phyloP scores from a whole-genome alignment of 2,329 filamentous ascomycete genomes.

The Coniella lustricola region DNA sequence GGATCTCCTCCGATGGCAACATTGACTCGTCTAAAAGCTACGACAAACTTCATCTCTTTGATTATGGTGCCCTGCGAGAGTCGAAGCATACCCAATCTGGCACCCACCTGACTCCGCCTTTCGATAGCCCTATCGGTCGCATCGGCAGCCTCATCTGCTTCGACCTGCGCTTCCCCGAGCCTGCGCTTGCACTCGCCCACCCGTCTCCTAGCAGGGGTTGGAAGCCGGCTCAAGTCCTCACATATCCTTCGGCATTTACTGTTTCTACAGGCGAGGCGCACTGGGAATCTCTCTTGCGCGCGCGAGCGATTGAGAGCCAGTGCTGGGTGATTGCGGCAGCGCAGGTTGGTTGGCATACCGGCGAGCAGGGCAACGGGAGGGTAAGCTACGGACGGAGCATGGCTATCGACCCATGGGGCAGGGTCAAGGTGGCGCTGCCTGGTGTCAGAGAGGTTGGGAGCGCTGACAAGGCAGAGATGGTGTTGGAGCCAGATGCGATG shows the following conservation, averaged over 20 bases:
- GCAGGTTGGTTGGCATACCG: constrained; percentile 60
- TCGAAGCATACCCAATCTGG: constrained; percentile 39
- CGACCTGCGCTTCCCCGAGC: constrained; percentile 78
- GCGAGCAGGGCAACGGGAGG: constrained; percentile 43
- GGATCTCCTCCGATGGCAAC: constrained; percentile 38
- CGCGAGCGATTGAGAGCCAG: constrained; percentile 83
- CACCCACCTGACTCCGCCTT: constrained; percentile 55
- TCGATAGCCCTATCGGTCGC: constrained; percentile 65
- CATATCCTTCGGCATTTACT: constrained; percentile 88
- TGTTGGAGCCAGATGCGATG: constrained; percentile 28
- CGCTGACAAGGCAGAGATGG: constrained; percentile 39
- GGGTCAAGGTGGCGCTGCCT: constrained; percentile 55
- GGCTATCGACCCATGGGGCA: constrained; percentile 82
- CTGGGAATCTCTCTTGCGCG: constrained; percentile 73
- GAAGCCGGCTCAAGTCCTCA: constrained; percentile 61
- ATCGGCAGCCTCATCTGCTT: constrained; percentile 84
- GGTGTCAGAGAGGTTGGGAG: constrained; percentile 35
- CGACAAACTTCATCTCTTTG: constrained; percentile 89
- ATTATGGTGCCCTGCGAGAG: constrained; percentile 47
- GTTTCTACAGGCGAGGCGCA: constrained; percentile 77
- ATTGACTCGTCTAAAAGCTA: constrained; percentile 47
- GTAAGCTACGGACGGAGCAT: constrained; percentile 81
- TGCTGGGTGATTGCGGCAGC: constrained; percentile 82
- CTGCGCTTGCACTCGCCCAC: constrained; percentile 57
- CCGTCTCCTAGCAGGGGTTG: constrained; percentile 27